These are phyloP conservation scores for Ziziphus jujuba DNA, from an alignment of 306 rosid genomes.

Conservation along the genomic window DNA sequence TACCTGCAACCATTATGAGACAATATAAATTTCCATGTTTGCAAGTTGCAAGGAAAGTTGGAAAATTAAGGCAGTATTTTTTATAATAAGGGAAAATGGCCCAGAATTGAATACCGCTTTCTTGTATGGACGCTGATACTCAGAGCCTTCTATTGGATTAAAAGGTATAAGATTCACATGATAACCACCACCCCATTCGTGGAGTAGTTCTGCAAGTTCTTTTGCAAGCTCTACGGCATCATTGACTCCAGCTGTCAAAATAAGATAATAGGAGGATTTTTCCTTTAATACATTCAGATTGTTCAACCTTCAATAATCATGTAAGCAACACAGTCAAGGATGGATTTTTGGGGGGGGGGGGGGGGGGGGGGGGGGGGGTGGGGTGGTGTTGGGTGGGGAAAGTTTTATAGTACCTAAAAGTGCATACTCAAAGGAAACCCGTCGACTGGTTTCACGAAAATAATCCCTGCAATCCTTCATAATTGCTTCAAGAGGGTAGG, in stretches of 20 bases:
- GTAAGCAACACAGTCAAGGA: constrained; percentile 1
- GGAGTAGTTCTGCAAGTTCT: constrained; percentile 86
- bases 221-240: constrained; percentile 73
- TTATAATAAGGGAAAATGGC: not conserved
- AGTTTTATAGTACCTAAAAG: constrained; percentile 70
- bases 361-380: too few relatives aligned
- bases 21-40: not conserved
- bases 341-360: too few relatives aligned
- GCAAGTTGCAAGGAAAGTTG: not conserved
- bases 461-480: constrained; percentile 85
- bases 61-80: not conserved
- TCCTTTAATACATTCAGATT: constrained; percentile 5
- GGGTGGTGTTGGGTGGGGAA: too few relatives aligned
- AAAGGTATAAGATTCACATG: constrained; percentile 96
- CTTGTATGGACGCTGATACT: constrained; percentile 77
- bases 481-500: constrained; percentile 83
- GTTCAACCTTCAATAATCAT: constrained; percentile 14
- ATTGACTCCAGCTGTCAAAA: constrained; percentile 87
- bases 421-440: constrained; percentile 91
- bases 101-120: constrained; percentile 62
- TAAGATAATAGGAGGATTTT: constrained; percentile 10
- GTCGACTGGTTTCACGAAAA: constrained; percentile 67
- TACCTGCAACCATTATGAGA: constrained; percentile 40
- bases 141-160: constrained; percentile 93
- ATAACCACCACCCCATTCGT: constrained; percentile 55